Conservation (phyloP, 352 stramenopile genomes). For the Pythium scleroteichum region DNA sequence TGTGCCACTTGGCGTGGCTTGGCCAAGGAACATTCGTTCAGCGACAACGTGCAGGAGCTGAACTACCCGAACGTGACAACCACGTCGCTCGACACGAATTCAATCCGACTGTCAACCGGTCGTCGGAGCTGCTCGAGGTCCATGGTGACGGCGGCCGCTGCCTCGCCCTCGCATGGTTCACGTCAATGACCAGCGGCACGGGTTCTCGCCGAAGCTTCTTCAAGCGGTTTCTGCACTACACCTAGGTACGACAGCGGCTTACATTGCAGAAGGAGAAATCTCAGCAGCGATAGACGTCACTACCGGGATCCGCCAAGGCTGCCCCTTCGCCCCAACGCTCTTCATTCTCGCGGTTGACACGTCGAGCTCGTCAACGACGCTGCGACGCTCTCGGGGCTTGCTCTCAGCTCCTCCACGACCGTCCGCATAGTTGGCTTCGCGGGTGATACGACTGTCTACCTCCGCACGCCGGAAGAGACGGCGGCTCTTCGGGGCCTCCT, state of each 20-base stretch:
- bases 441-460: conserved; percentile 9
- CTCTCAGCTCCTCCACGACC: background rate
- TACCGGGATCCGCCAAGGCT: conserved; percentile 14
- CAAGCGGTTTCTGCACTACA: background rate
- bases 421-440: conserved; percentile 8
- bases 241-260: conserved; percentile 4
- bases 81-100: too few relatives aligned
- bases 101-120: too few relatives aligned
- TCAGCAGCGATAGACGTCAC: background rate
- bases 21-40: too few relatives aligned
- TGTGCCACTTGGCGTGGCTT: too few relatives aligned
- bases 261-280: background rate
- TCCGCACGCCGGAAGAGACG: background rate
- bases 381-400: background rate
- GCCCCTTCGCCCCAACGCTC: conserved; percentile 8
- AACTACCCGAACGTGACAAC: too few relatives aligned
- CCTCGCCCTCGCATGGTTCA: too few relatives aligned
- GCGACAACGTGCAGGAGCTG: too few relatives aligned
- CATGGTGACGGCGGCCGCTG: too few relatives aligned
- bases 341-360: conserved; percentile 14
- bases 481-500: background rate
- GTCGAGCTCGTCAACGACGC: background rate
- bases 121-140: too few relatives aligned
- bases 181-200: too few relatives aligned
- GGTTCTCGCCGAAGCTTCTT: background rate